phyloP scores from a whole-genome alignment of 768 basidiomycete genomes.

The Candolleomyces efflorescens region DNA sequence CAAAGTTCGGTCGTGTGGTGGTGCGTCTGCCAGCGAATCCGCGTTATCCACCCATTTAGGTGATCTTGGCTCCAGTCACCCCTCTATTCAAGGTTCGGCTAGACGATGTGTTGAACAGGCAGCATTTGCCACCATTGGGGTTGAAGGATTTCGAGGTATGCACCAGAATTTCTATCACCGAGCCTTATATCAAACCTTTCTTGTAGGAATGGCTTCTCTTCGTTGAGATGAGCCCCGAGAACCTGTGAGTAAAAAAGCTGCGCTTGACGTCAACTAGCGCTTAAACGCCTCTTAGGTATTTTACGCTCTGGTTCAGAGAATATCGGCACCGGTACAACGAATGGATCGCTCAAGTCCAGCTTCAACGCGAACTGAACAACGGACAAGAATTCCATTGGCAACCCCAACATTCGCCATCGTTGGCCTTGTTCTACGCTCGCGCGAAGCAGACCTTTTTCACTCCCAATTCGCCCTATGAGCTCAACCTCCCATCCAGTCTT shows the following conservation, averaged over 20 bases:
- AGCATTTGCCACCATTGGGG: slow-evolving; percentile 75
- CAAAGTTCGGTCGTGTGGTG: slow-evolving; percentile 63
- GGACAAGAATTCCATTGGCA: slow-evolving; percentile 32
- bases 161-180: neutral
- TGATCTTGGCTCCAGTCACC: slow-evolving; percentile 40
- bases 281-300: slow-evolving; percentile 45
- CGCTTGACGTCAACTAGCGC: slow-evolving; percentile 9
- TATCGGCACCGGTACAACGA: slow-evolving; percentile 51
- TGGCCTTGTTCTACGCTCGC: slow-evolving; percentile 73
- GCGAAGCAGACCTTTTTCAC: slow-evolving; percentile 82
- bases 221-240: slow-evolving; percentile 72
- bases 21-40: slow-evolving; percentile 22
- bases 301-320: slow-evolving; percentile 77
- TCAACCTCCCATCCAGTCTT: slow-evolving; percentile 62
- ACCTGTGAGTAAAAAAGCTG: slow-evolving; percentile 45
- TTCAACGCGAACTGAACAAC: slow-evolving; percentile 23
- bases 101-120: slow-evolving; percentile 71
- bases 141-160: slow-evolving; percentile 65
- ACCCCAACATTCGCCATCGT: slow-evolving; percentile 43
- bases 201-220: slow-evolving; percentile 73
- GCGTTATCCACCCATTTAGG: neutral
- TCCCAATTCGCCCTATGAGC: slow-evolving; percentile 65
- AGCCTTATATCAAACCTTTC: slow-evolving; percentile 10
- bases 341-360: slow-evolving; percentile 35
- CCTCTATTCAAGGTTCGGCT: slow-evolving; percentile 64